Base-by-base conservation (phyloP, 768 basidiomycete species). In the Thelephora ganbajun region DNA sequence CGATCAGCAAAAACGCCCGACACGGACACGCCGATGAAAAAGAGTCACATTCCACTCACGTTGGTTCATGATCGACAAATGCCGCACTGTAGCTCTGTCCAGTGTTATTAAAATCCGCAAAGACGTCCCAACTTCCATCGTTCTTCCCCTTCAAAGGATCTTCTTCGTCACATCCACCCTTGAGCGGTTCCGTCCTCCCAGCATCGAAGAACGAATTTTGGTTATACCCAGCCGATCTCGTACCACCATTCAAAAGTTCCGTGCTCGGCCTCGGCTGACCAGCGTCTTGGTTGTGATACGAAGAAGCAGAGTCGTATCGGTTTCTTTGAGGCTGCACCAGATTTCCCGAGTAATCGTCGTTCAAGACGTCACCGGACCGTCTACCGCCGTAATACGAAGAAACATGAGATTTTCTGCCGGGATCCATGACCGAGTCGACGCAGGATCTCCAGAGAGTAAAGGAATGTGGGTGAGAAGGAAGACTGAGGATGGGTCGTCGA, bases 41-140 rank as follows among this genome's bases (percentile, higher is more conserved):
- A 34, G 16, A 16, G 23, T 11, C 33, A 34, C 14, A 39, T 9
- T n/a, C n/a, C 11, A 41, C 51, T n/a, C 20, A 39, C 81, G 68
- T 76, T 51, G 69, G 54, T 14, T 68, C 63, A 18, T 61, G 67
- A 26, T 64, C 61, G 16, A 69, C 74, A 59, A 82, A 80, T 5
- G 80, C 71, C 18, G 69, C 65, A 56, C 81, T 84, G 56, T 90
- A 90, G 48, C 73, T 69, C 18, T 86, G 88, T 1, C 88, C 88
- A 5, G 76, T 62, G 55, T 91, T 91, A 66, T 91, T 91, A 63
- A 91, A 91, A 64, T 91, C 88, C 18, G 88, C 84, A 59, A 79
- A 90, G 41, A 91, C 78, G 60, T 91, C 84, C 79, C 83, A 89
- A 1, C 66, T 71, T 13, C 64, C 68, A 37, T 65, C 67, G 14